Conservation (phyloP, 1,284 basidiomycete genomes). For the Cutaneotrichosporon sp. region DNA sequence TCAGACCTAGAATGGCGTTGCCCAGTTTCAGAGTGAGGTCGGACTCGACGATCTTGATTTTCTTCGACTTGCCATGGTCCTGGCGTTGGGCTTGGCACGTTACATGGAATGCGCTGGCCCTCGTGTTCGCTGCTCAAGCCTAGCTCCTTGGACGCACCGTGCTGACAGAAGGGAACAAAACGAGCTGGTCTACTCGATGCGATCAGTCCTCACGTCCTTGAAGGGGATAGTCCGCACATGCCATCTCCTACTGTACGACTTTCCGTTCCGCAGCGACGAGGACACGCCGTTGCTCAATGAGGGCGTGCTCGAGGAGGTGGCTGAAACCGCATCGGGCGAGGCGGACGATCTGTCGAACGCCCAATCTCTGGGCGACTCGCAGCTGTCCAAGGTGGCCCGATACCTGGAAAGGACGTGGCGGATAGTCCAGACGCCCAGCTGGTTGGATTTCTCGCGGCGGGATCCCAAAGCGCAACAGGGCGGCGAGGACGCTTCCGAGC, state of each 20-base stretch:
- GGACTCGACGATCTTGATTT: no score
- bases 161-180: conserved; percentile 35
- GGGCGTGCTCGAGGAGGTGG: not conserved
- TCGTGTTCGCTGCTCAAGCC: no score
- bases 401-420: conserved; percentile 19
- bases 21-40: no score
- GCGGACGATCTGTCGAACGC: conserved; percentile 18
- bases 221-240: conserved; percentile 32
- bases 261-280: conserved; percentile 20
- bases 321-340: conserved; percentile 17
- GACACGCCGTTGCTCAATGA: not conserved
- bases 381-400: no score
- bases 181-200: conserved; percentile 43
- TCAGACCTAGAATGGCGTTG: no score
- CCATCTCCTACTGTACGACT: conserved; percentile 41
- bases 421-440: conserved; percentile 40
- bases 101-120: no score
- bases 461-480: conserved; percentile 21
- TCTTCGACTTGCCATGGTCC: no score
- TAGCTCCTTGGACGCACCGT: no score
- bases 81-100: no score
- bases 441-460: conserved; percentile 38
- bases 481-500: conserved; percentile 1
- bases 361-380: no score
- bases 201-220: conserved; percentile 37